Evolutionary conservation across 495 filamentous ascomycete genomes (phyloP).

Genomic region (Penicillium turbatum): DNA sequence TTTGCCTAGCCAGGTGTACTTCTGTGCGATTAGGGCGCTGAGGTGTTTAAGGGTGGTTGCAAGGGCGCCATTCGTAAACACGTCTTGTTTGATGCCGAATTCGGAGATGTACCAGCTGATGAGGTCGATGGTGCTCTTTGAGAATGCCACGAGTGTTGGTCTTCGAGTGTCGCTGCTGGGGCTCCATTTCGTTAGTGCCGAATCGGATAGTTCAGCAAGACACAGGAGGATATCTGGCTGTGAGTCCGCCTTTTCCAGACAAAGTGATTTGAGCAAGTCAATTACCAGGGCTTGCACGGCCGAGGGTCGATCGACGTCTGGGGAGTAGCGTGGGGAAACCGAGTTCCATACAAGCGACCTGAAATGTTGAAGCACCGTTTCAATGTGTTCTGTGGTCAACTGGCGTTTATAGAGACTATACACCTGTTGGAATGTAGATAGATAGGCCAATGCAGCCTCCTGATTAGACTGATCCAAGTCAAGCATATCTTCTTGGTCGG

Average conservation of each 20-base stretch:
- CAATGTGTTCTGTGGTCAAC: conserved; percentile 56
- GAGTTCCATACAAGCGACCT: conserved; percentile 63
- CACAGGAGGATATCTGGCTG: conserved; percentile 64
- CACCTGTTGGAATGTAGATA: conserved; percentile 69
- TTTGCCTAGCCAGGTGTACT: conserved; percentile 66
- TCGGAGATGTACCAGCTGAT: conserved; percentile 59
- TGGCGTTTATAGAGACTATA: conserved; percentile 71
- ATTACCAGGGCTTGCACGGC: conserved; percentile 71
- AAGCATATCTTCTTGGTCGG: conserved; percentile 43
- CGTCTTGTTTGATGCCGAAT: conserved; percentile 58
- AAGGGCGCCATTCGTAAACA: conserved; percentile 62
- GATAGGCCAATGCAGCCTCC: conserved; percentile 72
- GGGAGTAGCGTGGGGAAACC: conserved; percentile 69
- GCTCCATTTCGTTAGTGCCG: conserved; percentile 54
- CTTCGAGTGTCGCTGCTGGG: conserved; percentile 35
- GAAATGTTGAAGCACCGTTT: conserved; percentile 49
- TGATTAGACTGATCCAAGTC: conserved; percentile 57
- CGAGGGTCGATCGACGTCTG: conserved; percentile 80
- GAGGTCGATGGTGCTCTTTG: conserved; percentile 68
- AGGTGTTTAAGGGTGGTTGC: conserved; percentile 59
- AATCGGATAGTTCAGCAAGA: conserved; percentile 60
- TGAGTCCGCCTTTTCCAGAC: conserved; percentile 60
- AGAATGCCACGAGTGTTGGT: conserved; percentile 82
- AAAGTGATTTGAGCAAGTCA: conserved; percentile 66
- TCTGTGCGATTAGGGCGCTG: conserved; percentile 61